These are phyloP conservation scores for Neurospora tetrasperma DNA, from an alignment of 495 filamentous ascomycete species.

Conservation along the genomic window DNA sequence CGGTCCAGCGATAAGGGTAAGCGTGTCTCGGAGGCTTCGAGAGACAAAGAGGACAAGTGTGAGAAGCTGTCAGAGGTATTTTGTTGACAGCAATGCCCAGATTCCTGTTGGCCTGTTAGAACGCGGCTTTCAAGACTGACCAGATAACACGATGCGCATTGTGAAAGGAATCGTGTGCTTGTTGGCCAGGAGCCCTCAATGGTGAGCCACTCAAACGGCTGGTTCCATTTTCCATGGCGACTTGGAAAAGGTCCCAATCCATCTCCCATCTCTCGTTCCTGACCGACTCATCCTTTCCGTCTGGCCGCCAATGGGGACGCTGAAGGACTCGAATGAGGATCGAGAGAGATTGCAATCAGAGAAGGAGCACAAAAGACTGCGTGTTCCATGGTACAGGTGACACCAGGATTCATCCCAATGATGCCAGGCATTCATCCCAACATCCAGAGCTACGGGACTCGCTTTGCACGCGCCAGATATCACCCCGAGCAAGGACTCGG, in stretches of 20 bases:
- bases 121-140: not conserved
- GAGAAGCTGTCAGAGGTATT: conserved; percentile 1
- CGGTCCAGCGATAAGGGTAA: conserved; percentile 11
- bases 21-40: conserved; percentile 8
- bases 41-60: not conserved
- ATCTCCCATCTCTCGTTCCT: not conserved
- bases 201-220: not conserved
- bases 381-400: not conserved
- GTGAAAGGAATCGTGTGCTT: not conserved
- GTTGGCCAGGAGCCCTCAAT: not conserved
- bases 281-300: not conserved
- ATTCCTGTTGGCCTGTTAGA: not conserved
- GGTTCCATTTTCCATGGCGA: not conserved
- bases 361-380: not conserved
- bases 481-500: not conserved
- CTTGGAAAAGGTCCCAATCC: not conserved
- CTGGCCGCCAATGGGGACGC: not conserved
- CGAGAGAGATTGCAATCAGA: not conserved
- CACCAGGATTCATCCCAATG: not conserved
- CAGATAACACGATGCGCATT: not conserved
- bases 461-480: not conserved
- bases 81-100: not conserved
- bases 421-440: not conserved
- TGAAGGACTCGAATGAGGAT: not conserved
- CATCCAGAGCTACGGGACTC: not conserved